Conservation (phyloP, 805 yeast genomes). For the Candida vaughaniae region DNA sequence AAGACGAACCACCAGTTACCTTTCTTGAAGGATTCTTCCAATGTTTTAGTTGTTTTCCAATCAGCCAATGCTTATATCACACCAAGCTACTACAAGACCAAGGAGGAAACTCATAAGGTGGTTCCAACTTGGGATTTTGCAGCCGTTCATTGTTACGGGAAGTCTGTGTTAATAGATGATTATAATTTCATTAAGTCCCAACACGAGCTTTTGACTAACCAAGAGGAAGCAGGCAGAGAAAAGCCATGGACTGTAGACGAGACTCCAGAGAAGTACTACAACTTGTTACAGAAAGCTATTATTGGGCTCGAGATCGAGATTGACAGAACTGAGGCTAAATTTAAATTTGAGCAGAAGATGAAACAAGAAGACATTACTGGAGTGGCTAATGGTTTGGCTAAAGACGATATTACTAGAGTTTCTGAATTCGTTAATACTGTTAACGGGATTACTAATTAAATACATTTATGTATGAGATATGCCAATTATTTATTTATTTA, state of each 20-base stretch:
- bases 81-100: slow-evolving; percentile 59
- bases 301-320: slow-evolving; percentile 58
- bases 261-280: slow-evolving; percentile 51
- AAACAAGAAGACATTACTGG: slow-evolving; percentile 48
- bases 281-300: slow-evolving; percentile 46
- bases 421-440: slow-evolving; percentile 24
- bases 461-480: not conserved
- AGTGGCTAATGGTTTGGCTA: slow-evolving; percentile 45
- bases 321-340: slow-evolving; percentile 47
- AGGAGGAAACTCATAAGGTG: slow-evolving; percentile 54
- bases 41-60: slow-evolving; percentile 53
- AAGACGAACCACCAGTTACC: slow-evolving; percentile 51
- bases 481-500: not conserved
- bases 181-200: slow-evolving; percentile 45
- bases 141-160: slow-evolving; percentile 56
- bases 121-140: slow-evolving; percentile 76
- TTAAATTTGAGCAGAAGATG: slow-evolving; percentile 57
- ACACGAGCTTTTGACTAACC: slow-evolving; percentile 43
- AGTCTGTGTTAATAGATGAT: slow-evolving; percentile 44
- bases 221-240: slow-evolving; percentile 44
- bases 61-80: slow-evolving; percentile 52
- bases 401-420: slow-evolving; percentile 31
- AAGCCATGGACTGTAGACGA: slow-evolving; percentile 56
- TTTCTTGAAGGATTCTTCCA: slow-evolving; percentile 33
- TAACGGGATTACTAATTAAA: slow-evolving; percentile 18